Base-by-base conservation (phyloP, 441 rosid genomes). In the Erysimum cheiri region DNA sequence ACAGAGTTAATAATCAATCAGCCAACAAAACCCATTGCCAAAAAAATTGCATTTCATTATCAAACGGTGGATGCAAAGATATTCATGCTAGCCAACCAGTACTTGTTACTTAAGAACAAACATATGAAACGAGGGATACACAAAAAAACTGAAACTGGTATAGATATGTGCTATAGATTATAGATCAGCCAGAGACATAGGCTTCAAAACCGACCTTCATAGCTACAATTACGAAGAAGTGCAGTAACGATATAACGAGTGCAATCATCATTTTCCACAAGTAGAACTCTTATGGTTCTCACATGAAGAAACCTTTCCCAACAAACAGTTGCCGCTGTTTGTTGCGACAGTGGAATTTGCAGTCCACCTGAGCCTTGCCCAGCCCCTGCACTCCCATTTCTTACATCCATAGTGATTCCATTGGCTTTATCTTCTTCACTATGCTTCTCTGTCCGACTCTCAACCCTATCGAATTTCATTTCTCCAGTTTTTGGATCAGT, bases 231-330 rank as follows among this genome's bases (percentile, higher is more conserved):
- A 29, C 85, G 88, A 49, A 89, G 89, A 65, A 87, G 76, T 6
- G 92, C 96, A 68, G 85, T 77, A 62, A 89, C 89, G 35, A 87
- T 79, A 66, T 85, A 88, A 13, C 96, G 88, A 37, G 96, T 87
- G 37, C 87, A 87, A 64, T 84, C 85, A 67, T 89, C 92, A 41
- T 85, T 75, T 58, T 89, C 92, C 43, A 87, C 88, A n/a, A 89
- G 88, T 8, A 89, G 78, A 76, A 87, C 92, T 77, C 82, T 87
- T 60, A 87, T 80, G 43, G 91, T 81, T 72, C 87, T 75, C 54
- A 84, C 61, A 75, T 79, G 87, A 40, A 86, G 94, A 83, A 86
- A 88, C 81, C 80, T 81, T 81, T 88, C 86, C 94, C 94, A 88
- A 46, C 84, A 81, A 71, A 81, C 87, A 66, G 59, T 66, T 3